Conservation (phyloP, 495 filamentous ascomycete genomes). For the Penicillium subrubescens region DNA sequence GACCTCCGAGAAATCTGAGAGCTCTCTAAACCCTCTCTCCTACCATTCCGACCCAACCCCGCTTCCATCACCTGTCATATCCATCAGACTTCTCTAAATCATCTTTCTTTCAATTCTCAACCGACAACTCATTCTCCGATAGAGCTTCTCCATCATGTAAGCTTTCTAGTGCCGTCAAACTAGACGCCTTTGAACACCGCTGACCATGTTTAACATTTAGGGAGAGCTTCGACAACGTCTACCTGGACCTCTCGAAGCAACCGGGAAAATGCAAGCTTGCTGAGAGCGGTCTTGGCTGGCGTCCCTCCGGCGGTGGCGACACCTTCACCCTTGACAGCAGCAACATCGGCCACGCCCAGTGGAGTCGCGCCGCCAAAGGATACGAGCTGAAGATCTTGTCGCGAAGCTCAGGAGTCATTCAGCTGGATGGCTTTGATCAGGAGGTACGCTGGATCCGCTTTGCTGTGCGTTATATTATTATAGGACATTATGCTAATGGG, state of each 20-base stretch:
- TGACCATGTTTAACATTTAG: slow-evolving; percentile 38
- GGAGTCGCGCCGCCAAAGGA: slow-evolving; percentile 91
- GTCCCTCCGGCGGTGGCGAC: slow-evolving; percentile 80
- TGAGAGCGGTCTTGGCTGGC: slow-evolving; percentile 93
- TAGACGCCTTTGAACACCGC: slow-evolving; percentile 13
- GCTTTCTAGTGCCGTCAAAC: slow-evolving; percentile 12
- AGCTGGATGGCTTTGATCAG: slow-evolving; percentile 91
- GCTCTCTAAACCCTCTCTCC: slow-evolving; percentile 19
- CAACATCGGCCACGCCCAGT: slow-evolving; percentile 84
- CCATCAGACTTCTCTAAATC: not conserved
- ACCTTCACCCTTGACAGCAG: slow-evolving; percentile 86
- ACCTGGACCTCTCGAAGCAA: slow-evolving; percentile 89
- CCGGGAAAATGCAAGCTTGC: slow-evolving; percentile 90
- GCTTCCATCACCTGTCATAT: not conserved
- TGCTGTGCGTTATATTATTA: not conserved
- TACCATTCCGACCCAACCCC: slow-evolving; percentile 5
- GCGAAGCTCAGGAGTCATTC: slow-evolving; percentile 80
- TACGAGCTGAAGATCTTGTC: slow-evolving; percentile 90
- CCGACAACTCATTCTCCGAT: not conserved
- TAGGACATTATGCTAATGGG: not conserved
- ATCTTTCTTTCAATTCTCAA: not conserved
- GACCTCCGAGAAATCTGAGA: slow-evolving; percentile 37
- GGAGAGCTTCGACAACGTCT: slow-evolving; percentile 96
- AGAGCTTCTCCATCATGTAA: slow-evolving; percentile 47
- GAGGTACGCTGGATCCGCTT: slow-evolving; percentile 59